A percentile compares a stretch with the other conserved stretches of the same genome.
phyloP scores from a whole-genome alignment of 2,329 filamentous ascomycete genomes.

The Botrytis byssoidea region DNA sequence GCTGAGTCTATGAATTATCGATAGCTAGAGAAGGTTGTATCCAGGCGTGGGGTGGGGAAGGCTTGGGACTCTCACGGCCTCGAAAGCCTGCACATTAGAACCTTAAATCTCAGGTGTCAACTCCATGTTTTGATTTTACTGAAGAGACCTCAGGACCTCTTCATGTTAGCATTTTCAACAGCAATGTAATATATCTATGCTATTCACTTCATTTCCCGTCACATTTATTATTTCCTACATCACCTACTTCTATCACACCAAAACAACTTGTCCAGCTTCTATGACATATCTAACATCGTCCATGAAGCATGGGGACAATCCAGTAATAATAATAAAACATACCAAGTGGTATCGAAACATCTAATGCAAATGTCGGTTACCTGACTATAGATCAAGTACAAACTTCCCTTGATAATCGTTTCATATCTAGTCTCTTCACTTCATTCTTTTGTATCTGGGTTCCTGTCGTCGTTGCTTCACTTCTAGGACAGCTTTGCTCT shows the following conservation, averaged over 20 bases:
- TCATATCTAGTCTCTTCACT: constrained; percentile 39
- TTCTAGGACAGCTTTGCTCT: constrained; percentile 57
- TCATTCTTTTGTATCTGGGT: constrained; percentile 57
- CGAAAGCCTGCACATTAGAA: neutral
- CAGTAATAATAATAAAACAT: neutral
- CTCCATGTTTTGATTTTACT: too few relatives aligned
- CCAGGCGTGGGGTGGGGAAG: neutral
- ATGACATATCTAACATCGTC: neutral
- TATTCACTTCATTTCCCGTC: neutral
- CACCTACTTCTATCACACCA: neutral
- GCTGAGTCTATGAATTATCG: neutral
- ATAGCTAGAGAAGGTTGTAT: neutral
- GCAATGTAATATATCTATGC: neutral
- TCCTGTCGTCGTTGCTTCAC: constrained; percentile 50
- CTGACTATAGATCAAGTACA: neutral
- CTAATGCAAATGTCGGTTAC: neutral
- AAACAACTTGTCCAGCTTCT: neutral
- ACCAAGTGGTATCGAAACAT: neutral
- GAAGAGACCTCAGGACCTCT: too few relatives aligned
- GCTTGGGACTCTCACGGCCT: neutral
- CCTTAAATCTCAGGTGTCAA: neutral
- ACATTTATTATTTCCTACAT: neutral
- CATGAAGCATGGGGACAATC: neutral
- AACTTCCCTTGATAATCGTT: neutral
- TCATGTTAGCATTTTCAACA: neutral